Evolutionary conservation across 169 alveolate genomes (phyloP), one percentile per base, ranked within the genome.

Genomic region (Condylostoma magnum): DNA sequence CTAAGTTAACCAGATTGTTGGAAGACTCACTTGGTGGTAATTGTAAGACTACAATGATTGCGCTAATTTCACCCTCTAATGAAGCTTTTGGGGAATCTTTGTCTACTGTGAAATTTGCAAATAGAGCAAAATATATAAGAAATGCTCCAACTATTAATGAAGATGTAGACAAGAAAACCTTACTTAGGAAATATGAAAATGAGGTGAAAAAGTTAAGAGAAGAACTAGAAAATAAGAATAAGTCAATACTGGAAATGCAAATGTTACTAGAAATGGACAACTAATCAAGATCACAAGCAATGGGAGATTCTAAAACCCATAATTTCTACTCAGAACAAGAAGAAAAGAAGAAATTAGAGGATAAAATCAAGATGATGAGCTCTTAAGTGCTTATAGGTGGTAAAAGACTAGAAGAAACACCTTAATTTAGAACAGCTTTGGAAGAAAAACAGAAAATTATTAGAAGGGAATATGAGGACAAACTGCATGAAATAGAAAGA

Each of bases 61-160:
- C 87, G 51, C 85, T 83, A 20, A 90, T 86, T 41, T 81, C 93
- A 2, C 95, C 97, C 6, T 84, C 94, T 31, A 75, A 73, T 58
- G 97, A 92, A 36, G 95, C 96, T 20, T 94, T 94, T 67, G 77
- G 84, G 52, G 98, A 94, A 72, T 79, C 95, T 18, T 70, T 92
- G 34, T 85, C 95, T 10, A 90, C 96, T 33, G 76, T 92, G 36
- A 90, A 92, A 74, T 94, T 94, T 65, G 96, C 96, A 1, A 91
- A 91, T 37, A 85, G 98, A 60, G 98, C 98, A 5, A 94, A 92
- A 76, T 88, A 90, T 67, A 91, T 94, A 12, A 85, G 85, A 68
- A 90, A 89, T 79, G 48, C 81, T 8, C 83, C 93, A 30, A 79
- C 79, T 31, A 72, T 91, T 55, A 77, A 91, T 66, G 94, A 86